Base-by-base conservation (phyloP, 768 basidiomycete genomes). In the Pisolithus marmoratus region DNA sequence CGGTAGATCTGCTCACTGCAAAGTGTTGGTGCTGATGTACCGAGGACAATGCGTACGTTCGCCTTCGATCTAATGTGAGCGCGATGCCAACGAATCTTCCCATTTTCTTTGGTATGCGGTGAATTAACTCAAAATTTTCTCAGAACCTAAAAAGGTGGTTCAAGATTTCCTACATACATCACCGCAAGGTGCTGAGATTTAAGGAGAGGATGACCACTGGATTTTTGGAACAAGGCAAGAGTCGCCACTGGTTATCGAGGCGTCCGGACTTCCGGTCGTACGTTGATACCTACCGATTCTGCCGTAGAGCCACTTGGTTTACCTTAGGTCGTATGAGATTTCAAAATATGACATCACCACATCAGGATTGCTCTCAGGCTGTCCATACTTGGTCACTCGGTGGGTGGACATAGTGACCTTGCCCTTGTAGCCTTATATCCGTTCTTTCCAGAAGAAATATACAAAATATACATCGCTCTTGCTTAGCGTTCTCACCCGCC, bases 361-460 rank as follows among this genome's bases (percentile, higher is more conserved):
- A 23, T 37, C 60, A 94, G 91, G 92, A 98, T 73, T 77, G 85
- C 58, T 76, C 73, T 29, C 83, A n/a, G 88, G 47, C 84, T 89
- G 63, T 93, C 92, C 20, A 85, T 98, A 61, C 88, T 92, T 63
- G 96, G 96, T 9, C 96, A 99, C 70, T 93, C 90, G 42, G 98
- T 98, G 96, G 92, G 90, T 51, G 96, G 96, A 2, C 94, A 96
- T 63, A 95, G 96, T 8, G 93, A 96, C 14, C 78, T 99, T 24
- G 87, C 87, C 15, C 70, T n/a, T 97, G 36, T 97, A 97, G n/a
- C 70, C 84, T 98, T 42, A 75, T 82, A 50, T 85, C 90, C 29
- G 64, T 73, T 47, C 51, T 69, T 26, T 55, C 70, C 26, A 74
- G 79, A 52, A 72, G 72, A n/a, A n/a, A n/a, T n/a, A n/a, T n/a